These are phyloP conservation scores for Vicia sativa DNA, from an alignment of 306 rosid genomes.

Conservation along the genomic window DNA sequence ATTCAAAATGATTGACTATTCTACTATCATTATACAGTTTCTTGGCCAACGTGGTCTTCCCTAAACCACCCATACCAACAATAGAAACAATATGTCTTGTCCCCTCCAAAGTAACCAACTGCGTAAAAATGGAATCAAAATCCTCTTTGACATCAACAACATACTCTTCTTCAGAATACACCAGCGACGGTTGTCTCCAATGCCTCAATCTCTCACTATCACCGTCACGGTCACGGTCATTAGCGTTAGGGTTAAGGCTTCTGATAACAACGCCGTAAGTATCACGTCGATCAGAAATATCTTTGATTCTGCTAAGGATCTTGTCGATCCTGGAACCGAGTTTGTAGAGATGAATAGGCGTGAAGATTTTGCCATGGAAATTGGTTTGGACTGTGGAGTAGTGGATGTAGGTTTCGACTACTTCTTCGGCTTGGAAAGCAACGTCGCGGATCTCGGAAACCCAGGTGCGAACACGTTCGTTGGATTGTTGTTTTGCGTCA, in stretches of 20 bases:
- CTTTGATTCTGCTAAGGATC: constrained; percentile 33
- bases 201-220: constrained; percentile 32
- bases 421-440: constrained; percentile 46
- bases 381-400: constrained; percentile 10
- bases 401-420: constrained; percentile 44
- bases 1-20: constrained; percentile 38
- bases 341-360: constrained; percentile 26
- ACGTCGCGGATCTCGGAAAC: constrained; percentile 51
- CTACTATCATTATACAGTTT: constrained; percentile 36
- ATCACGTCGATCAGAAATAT: constrained; percentile 35
- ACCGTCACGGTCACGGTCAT: neutral
- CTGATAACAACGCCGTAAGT: constrained; percentile 35
- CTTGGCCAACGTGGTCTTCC: constrained; percentile 50
- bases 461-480: constrained; percentile 42
- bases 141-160: constrained; percentile 49
- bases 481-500: constrained; percentile 46
- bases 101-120: constrained; percentile 32
- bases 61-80: constrained; percentile 57
- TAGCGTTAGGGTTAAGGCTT: neutral
- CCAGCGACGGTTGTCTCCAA: constrained; percentile 51
- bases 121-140: constrained; percentile 23
- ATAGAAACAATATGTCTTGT: constrained; percentile 44
- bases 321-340: constrained; percentile 19
- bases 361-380: constrained; percentile 16
- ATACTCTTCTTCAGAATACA: constrained; percentile 44